Base-by-base conservation (phyloP, 2,329 filamentous ascomycete species). In the Calonectria hawksworthii region DNA sequence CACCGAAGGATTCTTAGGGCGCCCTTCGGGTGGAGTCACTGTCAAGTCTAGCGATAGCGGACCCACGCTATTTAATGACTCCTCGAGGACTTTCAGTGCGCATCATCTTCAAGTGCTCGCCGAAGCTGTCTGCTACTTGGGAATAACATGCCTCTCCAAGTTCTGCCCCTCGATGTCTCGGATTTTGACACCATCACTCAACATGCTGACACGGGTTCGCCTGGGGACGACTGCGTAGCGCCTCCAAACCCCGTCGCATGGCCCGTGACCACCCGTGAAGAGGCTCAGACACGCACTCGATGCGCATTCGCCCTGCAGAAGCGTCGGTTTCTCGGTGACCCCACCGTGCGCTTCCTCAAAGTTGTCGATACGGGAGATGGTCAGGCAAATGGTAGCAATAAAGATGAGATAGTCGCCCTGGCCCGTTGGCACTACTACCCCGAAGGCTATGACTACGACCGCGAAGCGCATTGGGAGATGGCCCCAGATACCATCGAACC, bases 351-450 rank as follows among this genome's bases (percentile, higher is more conserved):
- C 11, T 63, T 63, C 4, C 56, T 63, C 56, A 41, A 63, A 63
- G 56, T 63, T 8, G 16, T 63, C 10, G 56, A 63, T 21, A 41
- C 56, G 13, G 34, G 14, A 21, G 34, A 18, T 4, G 28, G 16
- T 11, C 13, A 32, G 8, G 23, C 5, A 28, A 41, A 28, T 16
- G n/a, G 6, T 14, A 23, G 28, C 26, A 7, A 41, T 3, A 4
- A 41, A 1, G 23, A 28, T 26, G 26, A 63, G 7, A 41, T 63
- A 9, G 26, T 63, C 16, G 56, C 56, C 36, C 10, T 63, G 36
- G 56, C 56, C 32, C 56, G 56, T 13, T 63, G 56, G 56, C 56
- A 63, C 23, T 63, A 63, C 34, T 63, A 63, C 11, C 56, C 56
- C 6, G 14, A 63, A 3, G 56, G 56, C 23, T 63, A 63, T 16